Base-by-base conservation (phyloP, 495 filamentous ascomycete genomes). In the Trichoderma asperelloides region DNA sequence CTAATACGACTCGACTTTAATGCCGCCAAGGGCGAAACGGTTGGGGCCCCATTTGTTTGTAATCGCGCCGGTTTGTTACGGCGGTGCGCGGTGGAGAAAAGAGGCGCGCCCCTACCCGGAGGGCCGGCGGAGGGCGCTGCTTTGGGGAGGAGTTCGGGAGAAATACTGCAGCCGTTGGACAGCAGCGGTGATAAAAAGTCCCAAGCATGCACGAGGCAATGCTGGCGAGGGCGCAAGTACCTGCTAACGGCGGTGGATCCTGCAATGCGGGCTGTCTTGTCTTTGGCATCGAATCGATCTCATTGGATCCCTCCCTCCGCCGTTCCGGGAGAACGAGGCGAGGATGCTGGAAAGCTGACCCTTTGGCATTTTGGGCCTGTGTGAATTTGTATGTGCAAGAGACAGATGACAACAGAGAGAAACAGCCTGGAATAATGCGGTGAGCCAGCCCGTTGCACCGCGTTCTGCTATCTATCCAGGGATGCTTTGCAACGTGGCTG, bases 11-110 rank as follows among this genome's bases (percentile, higher is more conserved):
- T 15, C 47, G 23, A 18, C 11, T 30, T 5, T 28, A 13, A 60
- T 60, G 55, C 55, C 55, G 55, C 55, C 55, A 60, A 60, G 23
- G 28, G 43, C 55, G 55, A 60, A 60, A 60, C 55, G 55, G 55
- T 60, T 37, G 33, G 33, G 55, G 55, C 55, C 28, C 55, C 55
- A 60, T 60, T 28, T 28, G 13, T 23, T 25, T 12, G 55, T 60
- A 25, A 25, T 60, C 28, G 55, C n/a, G 25, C 25, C 55, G 55
- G 55, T 60, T 60, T 30, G 25, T 60, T 30, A 60, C 55, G 55
- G 55, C 55, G 55, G 55, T 60, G 55, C 55, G 9, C 33, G 13
- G 55, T 60, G 55, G 55, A 30, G 23, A 18, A 37, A 37, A 37
- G 33, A 37, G 2, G 33, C n/a, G 5, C 21, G 27, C 51, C 23